These are phyloP conservation scores for Cylindrodendrum hubeiense DNA, from an alignment of 2,329 filamentous ascomycete genomes.

Conservation along the genomic window DNA sequence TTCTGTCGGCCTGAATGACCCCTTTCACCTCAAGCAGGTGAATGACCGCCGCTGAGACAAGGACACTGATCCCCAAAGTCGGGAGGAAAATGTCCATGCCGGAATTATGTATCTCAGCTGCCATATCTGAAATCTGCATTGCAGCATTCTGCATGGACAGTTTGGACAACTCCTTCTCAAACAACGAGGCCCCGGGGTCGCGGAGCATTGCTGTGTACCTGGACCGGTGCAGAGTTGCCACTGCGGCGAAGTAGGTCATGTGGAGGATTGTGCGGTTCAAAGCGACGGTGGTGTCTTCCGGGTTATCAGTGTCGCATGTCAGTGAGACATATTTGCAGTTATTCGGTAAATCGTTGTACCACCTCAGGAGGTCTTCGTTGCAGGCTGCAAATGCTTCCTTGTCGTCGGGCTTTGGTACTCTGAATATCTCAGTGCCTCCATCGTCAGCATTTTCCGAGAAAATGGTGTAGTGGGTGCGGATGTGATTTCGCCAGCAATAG, in stretches of 20 bases:
- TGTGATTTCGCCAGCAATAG: constrained; percentile 85
- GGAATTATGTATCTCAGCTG: constrained; percentile 77
- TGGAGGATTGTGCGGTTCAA: constrained; percentile 87
- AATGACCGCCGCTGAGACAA: constrained; percentile 91
- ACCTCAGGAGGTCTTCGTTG: constrained; percentile 80
- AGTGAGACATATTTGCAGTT: constrained; percentile 75
- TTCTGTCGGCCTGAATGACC: constrained; percentile 9
- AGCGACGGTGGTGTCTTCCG: constrained; percentile 59
- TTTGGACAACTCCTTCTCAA: constrained; percentile 84
- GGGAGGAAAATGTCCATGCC: constrained; percentile 83
- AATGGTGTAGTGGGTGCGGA: constrained; percentile 90
- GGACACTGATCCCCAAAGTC: constrained; percentile 87
- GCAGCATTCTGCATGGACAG: constrained; percentile 87
- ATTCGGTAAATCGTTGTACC: constrained; percentile 78
- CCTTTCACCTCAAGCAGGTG: constrained; percentile 71
- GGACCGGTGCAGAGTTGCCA: constrained; percentile 92
- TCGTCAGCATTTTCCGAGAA: constrained; percentile 80
- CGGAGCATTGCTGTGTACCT: constrained; percentile 77
- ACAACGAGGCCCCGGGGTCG: constrained; percentile 65
- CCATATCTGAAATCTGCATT: constrained; percentile 84
- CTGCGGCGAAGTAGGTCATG: constrained; percentile 91
- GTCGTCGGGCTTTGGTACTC: constrained; percentile 1
- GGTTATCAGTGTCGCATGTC: constrained; percentile 45
- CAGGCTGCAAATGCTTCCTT: constrained; percentile 49
- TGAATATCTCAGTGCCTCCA: constrained; percentile 65